These are phyloP conservation scores for Melaleuca alternifolia DNA, from an alignment of 345 rosid species.

Conservation along the genomic window DNA sequence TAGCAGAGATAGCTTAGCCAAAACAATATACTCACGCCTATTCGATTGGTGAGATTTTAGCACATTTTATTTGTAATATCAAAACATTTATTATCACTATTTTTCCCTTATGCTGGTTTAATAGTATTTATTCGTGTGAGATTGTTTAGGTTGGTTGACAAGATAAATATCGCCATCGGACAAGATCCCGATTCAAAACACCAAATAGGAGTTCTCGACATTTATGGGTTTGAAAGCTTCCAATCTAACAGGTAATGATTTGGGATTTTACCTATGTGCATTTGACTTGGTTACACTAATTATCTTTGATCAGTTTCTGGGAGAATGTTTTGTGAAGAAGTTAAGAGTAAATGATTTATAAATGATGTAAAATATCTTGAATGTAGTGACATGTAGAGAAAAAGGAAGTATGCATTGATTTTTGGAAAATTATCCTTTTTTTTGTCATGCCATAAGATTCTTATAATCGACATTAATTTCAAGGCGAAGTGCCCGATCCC, in stretches of 20 bases:
- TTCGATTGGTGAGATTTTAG: conserved; percentile 62
- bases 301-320: neutral
- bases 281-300: neutral
- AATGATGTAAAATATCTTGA: neutral
- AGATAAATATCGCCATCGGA: conserved; percentile 63
- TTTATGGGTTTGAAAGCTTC: conserved; percentile 94
- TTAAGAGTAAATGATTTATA: neutral
- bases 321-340: neutral
- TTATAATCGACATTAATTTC: neutral
- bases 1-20: conserved; percentile 90
- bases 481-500: no score
- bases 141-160: conserved; percentile 68
- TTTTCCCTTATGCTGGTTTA: neutral
- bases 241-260: conserved; percentile 57
- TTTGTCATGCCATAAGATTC: neutral
- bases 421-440: neutral
- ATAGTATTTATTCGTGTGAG: neutral
- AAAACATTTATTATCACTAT: neutral
- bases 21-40: conserved; percentile 75
- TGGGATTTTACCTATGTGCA: neutral
- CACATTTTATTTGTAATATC: neutral
- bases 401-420: neutral
- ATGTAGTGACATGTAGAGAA: neutral
- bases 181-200: conserved; percentile 59
- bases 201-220: conserved; percentile 83